phyloP scores from a whole-genome alignment of 768 basidiomycete genomes.

The Hypsizygus marmoreus region DNA sequence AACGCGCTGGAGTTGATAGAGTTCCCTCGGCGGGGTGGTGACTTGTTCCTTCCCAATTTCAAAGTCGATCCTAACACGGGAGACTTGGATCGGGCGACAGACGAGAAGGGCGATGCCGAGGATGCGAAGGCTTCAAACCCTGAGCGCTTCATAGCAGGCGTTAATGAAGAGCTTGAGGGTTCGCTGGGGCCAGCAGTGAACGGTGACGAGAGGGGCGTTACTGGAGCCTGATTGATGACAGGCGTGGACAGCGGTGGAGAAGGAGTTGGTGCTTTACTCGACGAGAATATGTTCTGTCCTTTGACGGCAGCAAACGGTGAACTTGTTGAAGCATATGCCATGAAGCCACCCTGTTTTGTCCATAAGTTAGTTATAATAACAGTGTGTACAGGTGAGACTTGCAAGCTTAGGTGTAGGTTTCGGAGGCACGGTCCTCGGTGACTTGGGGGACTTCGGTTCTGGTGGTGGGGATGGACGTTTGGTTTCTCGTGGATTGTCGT shows the following conservation, averaged over 20 bases:
- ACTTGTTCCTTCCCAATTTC: slow-evolving; percentile 50
- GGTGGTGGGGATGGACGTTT: slow-evolving; percentile 73
- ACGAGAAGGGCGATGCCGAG: slow-evolving; percentile 30
- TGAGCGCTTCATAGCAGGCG: slow-evolving; percentile 32
- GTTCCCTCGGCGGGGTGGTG: slow-evolving; percentile 51
- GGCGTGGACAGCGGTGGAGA: slow-evolving; percentile 25
- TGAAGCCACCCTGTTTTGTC: slow-evolving; percentile 62
- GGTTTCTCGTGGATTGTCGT: slow-evolving; percentile 60
- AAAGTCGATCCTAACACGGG: slow-evolving; percentile 48
- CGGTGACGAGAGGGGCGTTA: slow-evolving; percentile 8
- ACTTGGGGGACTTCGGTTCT: slow-evolving; percentile 39
- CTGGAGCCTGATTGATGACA: slow-evolving; percentile 15
- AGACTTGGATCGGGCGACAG: slow-evolving; percentile 50
- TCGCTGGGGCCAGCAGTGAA: slow-evolving; percentile 16
- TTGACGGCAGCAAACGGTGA: slow-evolving; percentile 78
- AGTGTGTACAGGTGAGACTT: slow-evolving; percentile 21
- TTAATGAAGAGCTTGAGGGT: slow-evolving; percentile 19
- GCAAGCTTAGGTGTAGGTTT: slow-evolving; percentile 45
- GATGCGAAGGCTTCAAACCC: slow-evolving; percentile 37
- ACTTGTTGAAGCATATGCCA: slow-evolving; percentile 73
- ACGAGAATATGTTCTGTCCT: slow-evolving; percentile 59
- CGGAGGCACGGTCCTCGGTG: slow-evolving; percentile 19
- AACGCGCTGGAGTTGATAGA: slow-evolving; percentile 54
- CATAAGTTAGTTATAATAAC: slow-evolving; percentile 12
- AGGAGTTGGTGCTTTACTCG: slow-evolving; percentile 37